Percentiles rank a stretch among this genome's conserved stretches.
Evolutionary conservation across 2,329 filamentous ascomycete species (phyloP).

Genomic region (Exophiala sp.): DNA sequence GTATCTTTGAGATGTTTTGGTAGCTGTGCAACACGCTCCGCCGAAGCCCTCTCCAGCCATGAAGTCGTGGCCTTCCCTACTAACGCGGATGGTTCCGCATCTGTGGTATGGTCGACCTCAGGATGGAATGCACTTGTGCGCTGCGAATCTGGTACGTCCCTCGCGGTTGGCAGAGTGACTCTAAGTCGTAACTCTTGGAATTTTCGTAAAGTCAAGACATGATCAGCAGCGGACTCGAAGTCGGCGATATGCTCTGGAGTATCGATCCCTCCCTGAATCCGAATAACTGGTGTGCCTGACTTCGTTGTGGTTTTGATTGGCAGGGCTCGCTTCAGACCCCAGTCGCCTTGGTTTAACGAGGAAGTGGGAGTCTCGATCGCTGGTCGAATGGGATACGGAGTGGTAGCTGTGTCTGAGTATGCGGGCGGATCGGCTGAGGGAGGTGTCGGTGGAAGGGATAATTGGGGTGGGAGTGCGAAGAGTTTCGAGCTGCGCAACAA

Average conservation of each 20-base stretch:
- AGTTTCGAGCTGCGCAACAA: conserved; percentile 83
- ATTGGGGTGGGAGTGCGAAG: conserved; percentile 77
- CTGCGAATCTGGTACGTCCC: background rate
- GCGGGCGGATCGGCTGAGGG: conserved; percentile 48
- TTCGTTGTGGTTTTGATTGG: conserved; percentile 71
- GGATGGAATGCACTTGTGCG: conserved; percentile 33
- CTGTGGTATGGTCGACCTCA: conserved; percentile 25
- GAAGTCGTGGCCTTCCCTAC: conserved; percentile 7
- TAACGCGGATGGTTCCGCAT: background rate
- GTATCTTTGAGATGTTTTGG: conserved; percentile 19
- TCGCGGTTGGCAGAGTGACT: conserved; percentile 15
- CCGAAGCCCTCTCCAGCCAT: conserved; percentile 8
- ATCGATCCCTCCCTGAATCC: conserved; percentile 70
- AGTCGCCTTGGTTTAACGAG: conserved; percentile 76
- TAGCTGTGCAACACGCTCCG: conserved; percentile 19
- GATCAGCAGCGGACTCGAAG: conserved; percentile 77
- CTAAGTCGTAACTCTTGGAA: conserved; percentile 79
- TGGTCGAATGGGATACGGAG: conserved; percentile 75
- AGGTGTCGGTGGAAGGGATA: conserved; percentile 59
- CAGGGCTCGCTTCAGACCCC: conserved; percentile 84
- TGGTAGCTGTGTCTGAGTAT: conserved; percentile 67
- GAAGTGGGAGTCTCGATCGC: conserved; percentile 73
- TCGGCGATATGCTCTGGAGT: conserved; percentile 85
- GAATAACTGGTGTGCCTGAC: conserved; percentile 69
- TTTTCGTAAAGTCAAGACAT: conserved; percentile 75